Evolutionary conservation across 192 early-diverging fungal genomes (phyloP).

Genomic region (Martensiomyces pterosporus): DNA sequence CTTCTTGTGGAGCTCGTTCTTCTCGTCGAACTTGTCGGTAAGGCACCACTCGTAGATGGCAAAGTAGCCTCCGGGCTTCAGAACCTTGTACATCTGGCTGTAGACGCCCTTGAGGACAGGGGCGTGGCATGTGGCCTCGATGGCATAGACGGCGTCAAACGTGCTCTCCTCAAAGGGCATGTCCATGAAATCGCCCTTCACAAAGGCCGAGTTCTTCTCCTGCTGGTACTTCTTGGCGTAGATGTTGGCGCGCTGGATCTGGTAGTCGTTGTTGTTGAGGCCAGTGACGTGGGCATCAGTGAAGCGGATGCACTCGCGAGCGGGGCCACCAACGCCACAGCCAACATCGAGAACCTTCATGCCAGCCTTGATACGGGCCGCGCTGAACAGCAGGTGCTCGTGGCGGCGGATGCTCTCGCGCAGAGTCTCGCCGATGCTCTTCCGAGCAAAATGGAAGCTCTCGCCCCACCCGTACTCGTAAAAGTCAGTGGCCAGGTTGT

Average conservation of each 20-base stretch:
- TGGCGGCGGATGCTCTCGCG: conserved; percentile 81
- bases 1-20: conserved; percentile 64
- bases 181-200: conserved; percentile 86
- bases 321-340: conserved; percentile 94
- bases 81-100: conserved; percentile 80
- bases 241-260: conserved; percentile 72
- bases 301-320: conserved; percentile 88
- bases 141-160: conserved; percentile 92
- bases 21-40: conserved; percentile 82
- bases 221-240: conserved; percentile 71
- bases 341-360: conserved; percentile 87
- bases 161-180: conserved; percentile 79
- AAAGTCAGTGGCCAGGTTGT: conserved; percentile 80
- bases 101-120: conserved; percentile 82
- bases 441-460: conserved; percentile 90
- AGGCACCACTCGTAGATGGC: conserved; percentile 95
- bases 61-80: conserved; percentile 91
- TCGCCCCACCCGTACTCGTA: conserved; percentile 87
- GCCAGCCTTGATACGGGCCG: conserved; percentile 63
- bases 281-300: conserved; percentile 87
- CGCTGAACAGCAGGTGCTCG: conserved; percentile 81
- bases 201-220: conserved; percentile 54
- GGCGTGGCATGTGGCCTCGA: conserved; percentile 93
- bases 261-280: conserved; percentile 97
- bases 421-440: conserved; percentile 72